Percentiles rank a stretch among this genome's conserved stretches.
These are phyloP conservation scores for Penicillium digitatum DNA, from an alignment of 2,329 filamentous ascomycete genomes.

Conservation along the genomic window DNA sequence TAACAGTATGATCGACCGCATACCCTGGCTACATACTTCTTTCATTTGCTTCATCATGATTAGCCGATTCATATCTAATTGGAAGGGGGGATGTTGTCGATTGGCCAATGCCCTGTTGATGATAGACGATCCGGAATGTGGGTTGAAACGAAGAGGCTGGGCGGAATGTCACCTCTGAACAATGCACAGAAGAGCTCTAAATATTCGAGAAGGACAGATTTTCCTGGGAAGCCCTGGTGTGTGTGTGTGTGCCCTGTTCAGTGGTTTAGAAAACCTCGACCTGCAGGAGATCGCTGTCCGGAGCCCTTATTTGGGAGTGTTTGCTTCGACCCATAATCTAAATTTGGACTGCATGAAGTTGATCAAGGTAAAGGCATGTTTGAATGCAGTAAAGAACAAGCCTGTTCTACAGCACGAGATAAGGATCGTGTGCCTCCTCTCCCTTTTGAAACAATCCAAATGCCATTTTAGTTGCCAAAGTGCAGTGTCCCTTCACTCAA, in stretches of 20 bases:
- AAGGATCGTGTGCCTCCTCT: neutral
- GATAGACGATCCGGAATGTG: constrained; percentile 26
- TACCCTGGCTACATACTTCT: constrained; percentile 1
- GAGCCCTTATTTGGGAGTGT: constrained; percentile 3
- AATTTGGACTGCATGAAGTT: constrained; percentile 17
- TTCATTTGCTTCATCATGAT: constrained; percentile 3
- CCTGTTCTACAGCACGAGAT: neutral
- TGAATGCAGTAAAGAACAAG: constrained; percentile 5
- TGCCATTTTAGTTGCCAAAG: neutral
- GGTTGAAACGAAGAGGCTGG: constrained; percentile 27
- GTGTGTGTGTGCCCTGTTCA: neutral
- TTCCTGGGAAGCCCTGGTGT: neutral
- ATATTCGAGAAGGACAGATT: constrained; percentile 22
- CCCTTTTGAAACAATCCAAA: neutral
- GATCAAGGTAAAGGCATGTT: constrained; percentile 1
- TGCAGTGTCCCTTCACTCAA: neutral
- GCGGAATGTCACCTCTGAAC: constrained; percentile 32
- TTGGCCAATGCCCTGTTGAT: constrained; percentile 15
- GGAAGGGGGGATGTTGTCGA: constrained; percentile 13
- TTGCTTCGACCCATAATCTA: constrained; percentile 15
- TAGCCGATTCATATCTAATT: constrained; percentile 11
- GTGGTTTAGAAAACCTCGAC: constrained; percentile 4
- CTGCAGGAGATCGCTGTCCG: constrained; percentile 13
- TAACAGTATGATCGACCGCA: constrained; percentile 16
- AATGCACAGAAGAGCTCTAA: constrained; percentile 30